Evolutionary conservation across 345 rosid species (phyloP), one percentile per base, ranked within the genome.

Genomic region (Reutealis trisperma): DNA sequence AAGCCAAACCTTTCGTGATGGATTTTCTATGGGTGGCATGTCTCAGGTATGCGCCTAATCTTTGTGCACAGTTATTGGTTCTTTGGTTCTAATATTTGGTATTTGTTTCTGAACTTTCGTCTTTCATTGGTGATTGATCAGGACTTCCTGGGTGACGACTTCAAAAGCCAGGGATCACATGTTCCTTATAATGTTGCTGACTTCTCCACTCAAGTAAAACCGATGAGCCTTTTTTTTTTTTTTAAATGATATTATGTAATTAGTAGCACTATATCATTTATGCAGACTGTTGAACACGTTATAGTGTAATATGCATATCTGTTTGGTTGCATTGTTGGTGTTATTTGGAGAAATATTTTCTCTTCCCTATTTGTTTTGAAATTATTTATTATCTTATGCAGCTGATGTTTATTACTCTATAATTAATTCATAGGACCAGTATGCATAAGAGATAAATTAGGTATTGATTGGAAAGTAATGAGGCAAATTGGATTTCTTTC

Each of bases 161-260:
- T 96, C 78, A 96, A 96, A 87, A 96, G 99, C 80, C 98, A 94
- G 85, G 98, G 98, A 77, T 96, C 99, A 64, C 96, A 91, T 84
- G 97, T 82, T 85, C 96, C 97, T 65, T 94, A 94, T 79, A 91
- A 88, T 83, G 89, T 92, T 85, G 80, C 91, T 41, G 98, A 96
- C 77, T 92, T 94, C 79, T 87, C 99, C 37, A 91, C 97, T 37
- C 99, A 96, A 97, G 98, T 92, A 75, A 1, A 42, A 34, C 42
- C n/a, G 24, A 24, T 8, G 61, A 4, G 3, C 6, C 19, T 51
- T 14, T 52, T 54, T 54, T 54, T 16, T 16, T 16, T 54, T 54
- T 54, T 4, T n/a, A n/a, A n/a, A 15, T 54, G n/a, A 7, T 18
- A 3, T 54, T 54, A 51, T 51, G 15, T 51, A 51, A 51, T 51